These are phyloP conservation scores for Malus orientalis DNA, from an alignment of 306 rosid genomes.

Conservation along the genomic window DNA sequence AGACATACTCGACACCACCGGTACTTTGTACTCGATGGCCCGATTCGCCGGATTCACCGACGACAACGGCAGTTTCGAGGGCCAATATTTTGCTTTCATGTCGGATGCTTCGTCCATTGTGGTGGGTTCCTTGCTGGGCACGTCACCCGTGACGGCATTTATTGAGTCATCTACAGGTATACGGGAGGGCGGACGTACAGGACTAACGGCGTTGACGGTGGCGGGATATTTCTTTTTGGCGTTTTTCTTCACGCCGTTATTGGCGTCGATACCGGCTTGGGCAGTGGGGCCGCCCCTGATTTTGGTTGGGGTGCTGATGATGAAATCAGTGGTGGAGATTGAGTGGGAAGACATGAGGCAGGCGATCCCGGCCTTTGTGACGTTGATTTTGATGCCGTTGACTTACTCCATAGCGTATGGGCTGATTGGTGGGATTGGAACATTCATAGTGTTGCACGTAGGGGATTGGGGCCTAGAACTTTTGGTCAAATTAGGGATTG, in stretches of 20 bases:
- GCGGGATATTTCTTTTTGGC: constrained; percentile 62
- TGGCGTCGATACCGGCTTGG: constrained; percentile 98
- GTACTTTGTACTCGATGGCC: constrained; percentile 88
- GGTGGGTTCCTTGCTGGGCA: constrained; percentile 74
- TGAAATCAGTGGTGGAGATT: constrained; percentile 85
- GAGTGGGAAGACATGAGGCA: constrained; percentile 90
- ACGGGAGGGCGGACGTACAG: constrained; percentile 90
- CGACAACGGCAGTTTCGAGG: constrained; percentile 63
- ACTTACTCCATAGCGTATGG: constrained; percentile 90
- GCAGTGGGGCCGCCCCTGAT: constrained; percentile 99
- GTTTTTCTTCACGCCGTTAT: constrained; percentile 78
- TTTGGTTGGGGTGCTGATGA: constrained; percentile 90
- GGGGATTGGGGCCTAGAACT: constrained; percentile 54
- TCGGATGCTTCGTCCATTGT: constrained; percentile 91
- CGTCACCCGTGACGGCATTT: constrained; percentile 88
- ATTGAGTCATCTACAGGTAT: constrained; percentile 91
- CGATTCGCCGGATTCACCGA: constrained; percentile 83
- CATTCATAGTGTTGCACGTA: constrained; percentile 51
- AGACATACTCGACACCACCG: constrained; percentile 82
- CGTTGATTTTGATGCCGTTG: constrained; percentile 75
- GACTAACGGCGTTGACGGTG: constrained; percentile 75
- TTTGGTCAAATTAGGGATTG: constrained; percentile 26
- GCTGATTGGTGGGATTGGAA: constrained; percentile 85
- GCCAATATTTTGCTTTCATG: constrained; percentile 93
- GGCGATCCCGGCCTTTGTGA: constrained; percentile 88